Conservation (phyloP, 345 rosid species). For the Erysimum cheiranthoides region DNA sequence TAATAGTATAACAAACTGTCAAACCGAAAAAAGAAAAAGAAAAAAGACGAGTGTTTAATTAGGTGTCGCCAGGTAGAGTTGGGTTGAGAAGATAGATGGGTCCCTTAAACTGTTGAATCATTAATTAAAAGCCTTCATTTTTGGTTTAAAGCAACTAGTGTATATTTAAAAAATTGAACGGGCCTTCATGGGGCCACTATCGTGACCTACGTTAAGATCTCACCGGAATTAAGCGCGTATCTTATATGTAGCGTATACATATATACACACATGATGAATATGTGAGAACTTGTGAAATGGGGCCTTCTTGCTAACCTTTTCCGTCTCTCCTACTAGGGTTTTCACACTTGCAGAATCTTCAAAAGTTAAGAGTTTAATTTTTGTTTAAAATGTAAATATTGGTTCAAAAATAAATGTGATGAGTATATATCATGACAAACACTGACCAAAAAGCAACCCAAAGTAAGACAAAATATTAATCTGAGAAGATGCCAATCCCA, state of each 20-base stretch:
- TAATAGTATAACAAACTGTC: slow-evolving; percentile 10
- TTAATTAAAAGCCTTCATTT: slow-evolving; percentile 36
- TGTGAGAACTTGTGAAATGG: slow-evolving; percentile 18
- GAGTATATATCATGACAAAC: slow-evolving; percentile 16
- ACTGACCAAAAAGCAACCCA: slow-evolving; percentile 48
- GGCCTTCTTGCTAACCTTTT: slow-evolving; percentile 58
- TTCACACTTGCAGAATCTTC: slow-evolving; percentile 70
- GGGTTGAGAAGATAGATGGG: slow-evolving; percentile 21
- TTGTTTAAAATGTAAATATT: background rate
- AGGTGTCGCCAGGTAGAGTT: slow-evolving; percentile 46
- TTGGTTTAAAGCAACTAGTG: background rate
- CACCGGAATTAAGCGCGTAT: slow-evolving; percentile 16
- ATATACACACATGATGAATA: background rate
- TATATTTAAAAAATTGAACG: background rate
- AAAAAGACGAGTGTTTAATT: slow-evolving; percentile 29
- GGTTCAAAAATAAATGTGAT: background rate
- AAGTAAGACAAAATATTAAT: slow-evolving; percentile 40
- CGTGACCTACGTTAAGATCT: background rate
- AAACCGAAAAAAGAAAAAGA: slow-evolving; percentile 19
- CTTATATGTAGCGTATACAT: background rate
- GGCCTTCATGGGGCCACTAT: background rate
- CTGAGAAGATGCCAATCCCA: slow-evolving; percentile 41
- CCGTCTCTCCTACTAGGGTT: slow-evolving; percentile 50
- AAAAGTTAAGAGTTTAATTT: slow-evolving; percentile 9
- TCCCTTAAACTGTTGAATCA: slow-evolving; percentile 36